These are phyloP conservation scores for Dictyostelium firmibasis DNA, from an alignment of 78 protist genomes.

Conservation along the genomic window DNA sequence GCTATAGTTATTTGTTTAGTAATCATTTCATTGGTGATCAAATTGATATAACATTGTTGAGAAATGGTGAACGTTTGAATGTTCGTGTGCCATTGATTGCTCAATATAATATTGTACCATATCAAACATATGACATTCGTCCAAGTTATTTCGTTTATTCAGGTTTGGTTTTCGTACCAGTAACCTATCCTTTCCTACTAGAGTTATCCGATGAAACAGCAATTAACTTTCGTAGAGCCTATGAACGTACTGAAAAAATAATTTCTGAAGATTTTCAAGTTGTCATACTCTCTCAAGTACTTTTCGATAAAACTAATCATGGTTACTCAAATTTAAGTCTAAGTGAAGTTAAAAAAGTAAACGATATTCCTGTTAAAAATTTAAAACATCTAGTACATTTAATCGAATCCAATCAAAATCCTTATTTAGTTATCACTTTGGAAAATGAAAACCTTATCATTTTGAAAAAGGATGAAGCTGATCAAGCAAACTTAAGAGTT, in stretches of 20 bases:
- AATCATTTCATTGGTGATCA: conserved; percentile 49
- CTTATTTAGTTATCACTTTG: conserved; percentile 32
- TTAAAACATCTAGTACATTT: conserved; percentile 53
- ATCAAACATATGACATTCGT: conserved; percentile 47
- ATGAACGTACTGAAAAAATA: conserved; percentile 39
- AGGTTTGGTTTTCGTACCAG: conserved; percentile 83
- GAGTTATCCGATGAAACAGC: conserved; percentile 80
- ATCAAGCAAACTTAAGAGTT: conserved; percentile 50
- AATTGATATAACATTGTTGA: conserved; percentile 14
- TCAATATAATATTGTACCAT: conserved; percentile 38
- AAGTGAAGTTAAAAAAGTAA: conserved; percentile 55
- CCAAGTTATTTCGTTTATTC: conserved; percentile 82
- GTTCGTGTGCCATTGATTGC: neutral
- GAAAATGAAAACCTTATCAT: conserved; percentile 34
- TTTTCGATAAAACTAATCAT: conserved; percentile 59
- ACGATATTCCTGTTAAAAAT: conserved; percentile 34
- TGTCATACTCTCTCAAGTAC: conserved; percentile 77
- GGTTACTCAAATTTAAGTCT: conserved; percentile 73
- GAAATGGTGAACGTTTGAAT: conserved; percentile 48
- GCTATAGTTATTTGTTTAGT: conserved; percentile 50
- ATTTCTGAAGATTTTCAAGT: conserved; percentile 47
- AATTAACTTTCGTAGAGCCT: conserved; percentile 7
- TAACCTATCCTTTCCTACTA: conserved; percentile 75
- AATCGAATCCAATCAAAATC: conserved; percentile 43
- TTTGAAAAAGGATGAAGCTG: conserved; percentile 33